Evolutionary conservation across 345 rosid species (phyloP).

Genomic region (Syzygium aromaticum): DNA sequence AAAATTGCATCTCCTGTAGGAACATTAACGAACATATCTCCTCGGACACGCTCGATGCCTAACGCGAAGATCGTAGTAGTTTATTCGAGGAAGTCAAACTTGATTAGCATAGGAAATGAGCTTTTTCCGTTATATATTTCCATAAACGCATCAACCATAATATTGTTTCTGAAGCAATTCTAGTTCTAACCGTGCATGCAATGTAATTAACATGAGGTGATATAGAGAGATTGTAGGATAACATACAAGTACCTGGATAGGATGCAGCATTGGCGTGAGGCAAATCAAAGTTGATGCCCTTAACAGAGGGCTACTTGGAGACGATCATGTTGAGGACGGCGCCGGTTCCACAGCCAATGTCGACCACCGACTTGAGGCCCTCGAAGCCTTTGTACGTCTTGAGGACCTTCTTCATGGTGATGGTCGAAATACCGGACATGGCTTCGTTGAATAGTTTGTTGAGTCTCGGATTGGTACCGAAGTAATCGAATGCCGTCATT

Average conservation of each 20-base stretch:
- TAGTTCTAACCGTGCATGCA: too few species aligned
- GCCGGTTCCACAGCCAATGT: not conserved
- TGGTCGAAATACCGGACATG: not conserved
- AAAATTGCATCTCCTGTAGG: constrained; percentile 9
- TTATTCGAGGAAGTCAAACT: not conserved
- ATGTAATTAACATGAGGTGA: too few species aligned
- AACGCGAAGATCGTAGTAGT: not conserved
- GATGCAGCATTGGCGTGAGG: too few species aligned
- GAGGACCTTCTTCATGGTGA: not conserved
- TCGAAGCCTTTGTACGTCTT: constrained; percentile 8
- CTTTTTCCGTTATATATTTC: not conserved
- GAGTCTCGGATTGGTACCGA: not conserved
- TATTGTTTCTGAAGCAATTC: too few species aligned
- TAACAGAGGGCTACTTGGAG: too few species aligned
- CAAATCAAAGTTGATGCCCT: too few species aligned
- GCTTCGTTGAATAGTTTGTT: not conserved
- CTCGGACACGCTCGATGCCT: constrained; percentile 3
- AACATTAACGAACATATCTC: constrained; percentile 7
- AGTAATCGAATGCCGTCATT: not conserved
- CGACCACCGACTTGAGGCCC: constrained; percentile 2
- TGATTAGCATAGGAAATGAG: not conserved
- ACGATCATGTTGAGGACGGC: not conserved
- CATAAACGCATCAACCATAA: not conserved
- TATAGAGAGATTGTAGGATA: too few species aligned
- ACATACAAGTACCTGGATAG: too few species aligned